Evolutionary conservation across 495 filamentous ascomycete genomes (phyloP).

Genomic region (Hypoxylon fragiforme): DNA sequence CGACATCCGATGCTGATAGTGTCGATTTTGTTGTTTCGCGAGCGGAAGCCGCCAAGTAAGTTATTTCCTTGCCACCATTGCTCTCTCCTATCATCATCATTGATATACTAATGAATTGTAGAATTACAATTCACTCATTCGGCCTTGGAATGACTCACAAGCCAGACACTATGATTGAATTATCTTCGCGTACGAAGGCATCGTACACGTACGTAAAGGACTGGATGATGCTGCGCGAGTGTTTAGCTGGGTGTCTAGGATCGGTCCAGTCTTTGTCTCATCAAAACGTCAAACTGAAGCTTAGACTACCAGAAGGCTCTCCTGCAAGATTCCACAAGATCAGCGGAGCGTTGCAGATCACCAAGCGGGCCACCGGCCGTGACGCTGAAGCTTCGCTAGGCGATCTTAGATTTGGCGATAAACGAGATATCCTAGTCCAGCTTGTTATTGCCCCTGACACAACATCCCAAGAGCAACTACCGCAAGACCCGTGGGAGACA

Average conservation of each 20-base stretch:
- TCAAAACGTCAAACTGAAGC: constrained; percentile 96
- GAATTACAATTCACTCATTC: constrained; percentile 95
- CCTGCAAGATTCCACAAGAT: constrained; percentile 99
- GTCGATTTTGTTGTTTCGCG: constrained; percentile 98
- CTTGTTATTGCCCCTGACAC: constrained; percentile 91
- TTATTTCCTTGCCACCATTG: too few species aligned
- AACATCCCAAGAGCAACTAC: constrained; percentile 79
- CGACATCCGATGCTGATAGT: constrained; percentile 93
- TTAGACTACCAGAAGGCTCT: constrained; percentile 91
- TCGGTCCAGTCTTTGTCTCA: constrained; percentile 96
- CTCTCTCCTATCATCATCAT: not conserved
- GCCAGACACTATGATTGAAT: constrained; percentile 97
- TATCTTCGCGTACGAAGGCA: constrained; percentile 94
- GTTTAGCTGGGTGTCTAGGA: constrained; percentile 91
- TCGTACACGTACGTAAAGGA: constrained; percentile 98
- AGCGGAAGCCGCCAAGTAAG: constrained; percentile 95
- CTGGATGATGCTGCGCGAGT: constrained; percentile 99
- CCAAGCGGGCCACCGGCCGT: constrained; percentile 94
- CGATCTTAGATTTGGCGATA: constrained; percentile 95
- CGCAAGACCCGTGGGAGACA: constrained; percentile 95
- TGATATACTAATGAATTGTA: constrained; percentile 38
- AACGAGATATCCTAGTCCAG: constrained; percentile 95
- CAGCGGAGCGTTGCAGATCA: constrained; percentile 93
- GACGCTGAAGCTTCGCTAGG: constrained; percentile 93
- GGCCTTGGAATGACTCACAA: constrained; percentile 97